These are phyloP conservation scores for Friedmanniomyces endolithicus DNA, from an alignment of 495 filamentous ascomycete genomes.

Conservation along the genomic window DNA sequence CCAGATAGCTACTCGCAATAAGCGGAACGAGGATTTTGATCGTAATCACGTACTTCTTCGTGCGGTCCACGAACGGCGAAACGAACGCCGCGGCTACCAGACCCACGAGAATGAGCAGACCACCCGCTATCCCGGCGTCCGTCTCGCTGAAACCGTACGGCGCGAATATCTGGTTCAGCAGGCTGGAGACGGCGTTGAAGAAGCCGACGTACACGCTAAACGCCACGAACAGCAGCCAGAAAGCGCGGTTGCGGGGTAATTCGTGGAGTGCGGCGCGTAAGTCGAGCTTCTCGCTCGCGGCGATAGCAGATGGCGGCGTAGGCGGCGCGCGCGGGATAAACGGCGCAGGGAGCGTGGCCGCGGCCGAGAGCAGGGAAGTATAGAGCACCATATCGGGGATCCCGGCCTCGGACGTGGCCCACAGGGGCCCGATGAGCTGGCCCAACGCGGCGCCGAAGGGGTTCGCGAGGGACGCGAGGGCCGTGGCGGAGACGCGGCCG, in stretches of 20 bases:
- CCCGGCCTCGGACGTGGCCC: conserved; percentile 47
- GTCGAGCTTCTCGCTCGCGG: conserved; percentile 33
- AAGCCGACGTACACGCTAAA: conserved; percentile 78
- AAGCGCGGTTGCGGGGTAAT: conserved; percentile 40
- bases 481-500: conserved; percentile 79
- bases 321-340: conserved; percentile 74
- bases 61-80: conserved; percentile 72
- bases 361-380: conserved; percentile 68
- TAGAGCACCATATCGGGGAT: conserved; percentile 77
- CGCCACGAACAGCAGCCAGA: conserved; percentile 64
- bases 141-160: conserved; percentile 72
- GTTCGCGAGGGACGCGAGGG: conserved; percentile 71
- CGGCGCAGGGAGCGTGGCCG: conserved; percentile 64
- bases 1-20: conserved; percentile 56
- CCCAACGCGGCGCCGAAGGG: conserved; percentile 79
- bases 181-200: conserved; percentile 83
- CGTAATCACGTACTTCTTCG: conserved; percentile 60
- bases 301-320: conserved; percentile 46
- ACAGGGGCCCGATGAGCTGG: conserved; percentile 70
- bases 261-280: conserved; percentile 37
- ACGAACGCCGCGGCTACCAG: conserved; percentile 62
- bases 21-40: conserved; percentile 69
- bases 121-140: conserved; percentile 80
- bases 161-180: conserved; percentile 78
- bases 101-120: conserved; percentile 79